Conservation (phyloP, 495 filamentous ascomycete species). For the Xylaria grammica region DNA sequence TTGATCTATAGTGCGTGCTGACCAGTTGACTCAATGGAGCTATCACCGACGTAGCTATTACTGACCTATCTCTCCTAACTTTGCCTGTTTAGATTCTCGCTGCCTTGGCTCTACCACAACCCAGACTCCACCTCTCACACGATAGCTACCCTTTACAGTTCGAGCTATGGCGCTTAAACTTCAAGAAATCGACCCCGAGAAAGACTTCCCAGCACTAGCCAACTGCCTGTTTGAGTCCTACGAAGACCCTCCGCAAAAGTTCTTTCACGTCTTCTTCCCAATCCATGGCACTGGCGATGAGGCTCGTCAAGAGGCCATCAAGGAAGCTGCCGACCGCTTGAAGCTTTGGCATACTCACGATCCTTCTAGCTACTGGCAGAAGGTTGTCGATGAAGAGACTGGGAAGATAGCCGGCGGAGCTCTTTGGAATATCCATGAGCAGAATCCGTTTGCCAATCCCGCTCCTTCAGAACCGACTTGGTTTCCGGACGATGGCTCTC, state of each 20-base stretch:
- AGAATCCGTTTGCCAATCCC: constrained; percentile 36
- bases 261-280: constrained; percentile 28
- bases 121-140: neutral
- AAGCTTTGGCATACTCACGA: constrained; percentile 32
- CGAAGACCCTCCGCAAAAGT: constrained; percentile 27
- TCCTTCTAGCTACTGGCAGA: constrained; percentile 35
- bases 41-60: no score
- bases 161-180: constrained; percentile 21
- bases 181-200: constrained; percentile 22
- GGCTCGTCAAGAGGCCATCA: neutral
- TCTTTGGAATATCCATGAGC: constrained; percentile 41
- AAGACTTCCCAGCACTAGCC: constrained; percentile 24
- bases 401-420: constrained; percentile 40
- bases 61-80: no score
- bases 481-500: constrained; percentile 40
- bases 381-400: constrained; percentile 42
- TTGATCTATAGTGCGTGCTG: no score
- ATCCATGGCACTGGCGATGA: neutral
- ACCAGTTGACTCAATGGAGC: no score
- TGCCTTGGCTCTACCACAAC: neutral
- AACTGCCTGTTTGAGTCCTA: constrained; percentile 28
- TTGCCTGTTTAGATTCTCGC: no score
- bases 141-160: neutral
- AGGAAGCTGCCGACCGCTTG: neutral
- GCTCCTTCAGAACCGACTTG: constrained; percentile 33